Evolutionary conservation across 305 asterid genomes (phyloP).

Genomic region (Plantago rigida): DNA sequence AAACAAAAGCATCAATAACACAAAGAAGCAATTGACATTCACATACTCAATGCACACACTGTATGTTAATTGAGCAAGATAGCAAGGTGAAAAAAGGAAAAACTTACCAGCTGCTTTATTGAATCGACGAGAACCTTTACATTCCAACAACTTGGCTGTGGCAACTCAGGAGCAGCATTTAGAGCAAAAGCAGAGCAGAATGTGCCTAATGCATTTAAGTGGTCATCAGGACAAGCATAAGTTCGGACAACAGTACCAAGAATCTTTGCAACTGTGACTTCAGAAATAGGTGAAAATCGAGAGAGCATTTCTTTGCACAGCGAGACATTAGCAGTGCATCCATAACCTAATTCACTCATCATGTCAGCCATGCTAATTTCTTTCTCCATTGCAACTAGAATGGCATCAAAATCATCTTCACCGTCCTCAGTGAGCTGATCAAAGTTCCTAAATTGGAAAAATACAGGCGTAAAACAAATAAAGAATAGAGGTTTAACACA

Average conservation of each 20-base stretch:
- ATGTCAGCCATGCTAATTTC: constrained; percentile 85
- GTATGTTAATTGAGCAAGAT: constrained; percentile 12
- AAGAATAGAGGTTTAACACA: not conserved
- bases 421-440: constrained; percentile 43
- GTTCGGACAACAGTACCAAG: constrained; percentile 72
- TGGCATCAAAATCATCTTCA: constrained; percentile 75
- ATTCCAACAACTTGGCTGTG: constrained; percentile 61
- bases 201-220: constrained; percentile 58
- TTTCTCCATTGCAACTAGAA: constrained; percentile 88
- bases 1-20: constrained; percentile 14
- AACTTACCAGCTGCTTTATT: constrained; percentile 77
- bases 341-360: constrained; percentile 87
- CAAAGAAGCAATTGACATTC: constrained; percentile 3
- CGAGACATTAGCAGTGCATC: constrained; percentile 63
- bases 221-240: constrained; percentile 61
- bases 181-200: constrained; percentile 68
- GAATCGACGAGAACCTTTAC: constrained; percentile 73
- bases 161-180: constrained; percentile 38
- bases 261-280: constrained; percentile 65
- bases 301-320: constrained; percentile 82
- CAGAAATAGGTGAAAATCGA: constrained; percentile 66
- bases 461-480: not conserved
- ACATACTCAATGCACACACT: constrained; percentile 2
- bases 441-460: constrained; percentile 45
- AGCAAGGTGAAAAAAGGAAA: constrained; percentile 8